Evolutionary conservation across 2,329 filamentous ascomycete species (phyloP), one percentile per base, ranked within the genome.

Genomic region (Aspergillus brunneoviolaceus): DNA sequence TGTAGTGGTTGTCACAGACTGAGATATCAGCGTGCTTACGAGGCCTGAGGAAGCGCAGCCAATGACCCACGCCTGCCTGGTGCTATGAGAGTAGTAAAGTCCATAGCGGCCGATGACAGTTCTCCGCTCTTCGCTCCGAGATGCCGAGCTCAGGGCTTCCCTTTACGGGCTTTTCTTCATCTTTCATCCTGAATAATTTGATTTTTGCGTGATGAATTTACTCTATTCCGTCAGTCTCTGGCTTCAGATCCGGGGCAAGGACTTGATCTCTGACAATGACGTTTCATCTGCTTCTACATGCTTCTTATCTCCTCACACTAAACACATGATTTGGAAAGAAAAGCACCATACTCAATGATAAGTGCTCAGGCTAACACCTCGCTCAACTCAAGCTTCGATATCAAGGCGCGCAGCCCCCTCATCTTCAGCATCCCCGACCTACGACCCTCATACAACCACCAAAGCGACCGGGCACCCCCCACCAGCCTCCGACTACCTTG

Each of bases 401-500:
- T 58, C 68, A 68, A 56, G 66, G 68, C 56, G 69, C 72, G 50
- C 70, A 71, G 27, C 70, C 69, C 52, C 63, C 67, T 56, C 71
- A 73, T 58, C 66, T 70, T 49, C 69, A 73, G 39, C 69, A 74
- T 61, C 69, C 69, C 35, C 69, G 71, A 49, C 61, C 72, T 61
- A 60, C 64, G 57, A 63, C 62, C 59, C 62, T 74, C 60, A 49
- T 65, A 21, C 72, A 72, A 21, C 67, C 69, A 23, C 68, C 70
- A 49, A 74, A 72, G 35, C 72, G 70, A 49, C 88, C 65, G 86
- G 87, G 62, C 78, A 85, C 66, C 86, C 91, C 79, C 83, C 87
- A 66, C 81, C 89, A 69, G 84, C 85, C 69, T 81, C 85, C 70
- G 53, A 58, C 62, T 27, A 67, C 72, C 63, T 62, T 76, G 58